Percentiles rank a stretch among this genome's conserved stretches.
phyloP scores from a whole-genome alignment of 2,329 filamentous ascomycete species.

The Pyricularia pennisetigena region DNA sequence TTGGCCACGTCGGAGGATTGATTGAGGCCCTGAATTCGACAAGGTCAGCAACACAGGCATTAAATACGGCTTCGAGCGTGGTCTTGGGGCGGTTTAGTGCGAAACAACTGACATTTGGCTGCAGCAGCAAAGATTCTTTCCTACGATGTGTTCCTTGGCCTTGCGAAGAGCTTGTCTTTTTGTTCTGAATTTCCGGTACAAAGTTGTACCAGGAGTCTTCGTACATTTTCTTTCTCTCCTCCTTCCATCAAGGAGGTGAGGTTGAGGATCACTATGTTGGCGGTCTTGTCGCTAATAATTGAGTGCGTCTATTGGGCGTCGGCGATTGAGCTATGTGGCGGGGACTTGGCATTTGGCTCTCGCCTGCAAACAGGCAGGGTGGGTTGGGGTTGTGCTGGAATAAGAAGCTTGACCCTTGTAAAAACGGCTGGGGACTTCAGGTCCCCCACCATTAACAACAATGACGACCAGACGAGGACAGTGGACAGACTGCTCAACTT shows the following conservation, averaged over 20 bases:
- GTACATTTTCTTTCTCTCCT: constrained; percentile 45
- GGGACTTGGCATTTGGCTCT: not conserved
- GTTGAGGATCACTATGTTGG: not conserved
- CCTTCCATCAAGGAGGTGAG: not conserved
- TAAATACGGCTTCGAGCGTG: constrained; percentile 4
- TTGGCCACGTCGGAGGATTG: constrained; percentile 40
- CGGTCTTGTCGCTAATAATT: not conserved
- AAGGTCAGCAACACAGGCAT: constrained; percentile 8
- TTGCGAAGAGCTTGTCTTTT: constrained; percentile 31
- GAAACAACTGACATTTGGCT: constrained; percentile 43
- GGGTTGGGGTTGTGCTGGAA: not conserved
- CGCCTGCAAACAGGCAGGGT: not conserved
- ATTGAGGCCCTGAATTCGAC: constrained; percentile 35
- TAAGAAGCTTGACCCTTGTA: constrained; percentile 1
- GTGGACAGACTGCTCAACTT: too few relatives aligned
- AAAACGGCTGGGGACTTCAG: not conserved
- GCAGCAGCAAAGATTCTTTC: constrained; percentile 59
- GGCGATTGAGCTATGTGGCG: not conserved
- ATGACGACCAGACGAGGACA: not conserved
- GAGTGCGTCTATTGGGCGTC: not conserved
- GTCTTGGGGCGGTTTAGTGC: not conserved
- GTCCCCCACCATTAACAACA: not conserved
- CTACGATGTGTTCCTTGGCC: constrained; percentile 46
- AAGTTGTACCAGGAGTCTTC: constrained; percentile 81
- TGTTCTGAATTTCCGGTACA: constrained; percentile 50